Evolutionary conservation across 805 yeast genomes (phyloP).

Genomic region (Hanseniaspora occidentalis): DNA sequence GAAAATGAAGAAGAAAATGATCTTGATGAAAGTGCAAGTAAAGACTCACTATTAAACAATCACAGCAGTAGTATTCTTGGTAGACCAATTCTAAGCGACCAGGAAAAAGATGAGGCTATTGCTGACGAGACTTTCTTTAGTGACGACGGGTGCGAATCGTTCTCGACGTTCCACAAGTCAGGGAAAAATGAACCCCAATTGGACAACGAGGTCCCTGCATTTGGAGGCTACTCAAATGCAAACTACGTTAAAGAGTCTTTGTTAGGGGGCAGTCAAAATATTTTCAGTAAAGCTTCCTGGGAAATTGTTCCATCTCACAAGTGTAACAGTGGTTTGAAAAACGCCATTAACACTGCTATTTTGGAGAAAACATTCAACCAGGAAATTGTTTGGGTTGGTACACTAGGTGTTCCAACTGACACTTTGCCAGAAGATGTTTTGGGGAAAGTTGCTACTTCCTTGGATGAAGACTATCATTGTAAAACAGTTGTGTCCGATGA

Average conservation of each 20-base stretch:
- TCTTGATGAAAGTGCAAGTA: no score
- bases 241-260: slow-evolving; percentile 28
- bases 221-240: slow-evolving; percentile 66
- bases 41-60: no score
- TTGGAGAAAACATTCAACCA: slow-evolving; percentile 26
- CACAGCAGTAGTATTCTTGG: background rate
- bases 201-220: slow-evolving; percentile 29
- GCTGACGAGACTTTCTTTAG: background rate
- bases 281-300: slow-evolving; percentile 53
- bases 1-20: background rate
- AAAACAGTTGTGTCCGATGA: slow-evolving; percentile 67
- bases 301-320: slow-evolving; percentile 49
- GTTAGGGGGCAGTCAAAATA: slow-evolving; percentile 26
- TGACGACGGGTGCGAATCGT: slow-evolving; percentile 9
- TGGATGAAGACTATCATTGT: slow-evolving; percentile 39
- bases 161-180: slow-evolving; percentile 13
- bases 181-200: background rate
- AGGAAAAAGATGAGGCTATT: no score
- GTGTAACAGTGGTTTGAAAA: slow-evolving; percentile 82
- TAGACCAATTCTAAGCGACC: no score
- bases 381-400: slow-evolving; percentile 69
- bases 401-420: slow-evolving; percentile 85
- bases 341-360: slow-evolving; percentile 62
- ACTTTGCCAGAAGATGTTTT: slow-evolving; percentile 49
- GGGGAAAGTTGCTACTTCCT: slow-evolving; percentile 35